phyloP scores from a whole-genome alignment of 2,329 filamentous ascomycete species.

The Mycosphaerelloides madeirae region DNA sequence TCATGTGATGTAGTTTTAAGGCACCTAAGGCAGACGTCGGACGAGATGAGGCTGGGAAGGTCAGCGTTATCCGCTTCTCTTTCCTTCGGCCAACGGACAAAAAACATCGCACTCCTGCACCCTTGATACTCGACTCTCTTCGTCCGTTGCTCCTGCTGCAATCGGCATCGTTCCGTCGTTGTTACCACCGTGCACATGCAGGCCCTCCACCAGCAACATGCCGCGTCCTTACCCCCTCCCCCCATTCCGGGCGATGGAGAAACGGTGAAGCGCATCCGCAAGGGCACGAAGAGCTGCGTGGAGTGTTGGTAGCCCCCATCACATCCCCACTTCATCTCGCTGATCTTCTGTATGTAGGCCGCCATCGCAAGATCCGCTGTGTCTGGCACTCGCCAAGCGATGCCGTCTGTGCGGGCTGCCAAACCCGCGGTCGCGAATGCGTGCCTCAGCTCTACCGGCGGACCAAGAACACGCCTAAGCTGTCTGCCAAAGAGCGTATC shows the following conservation, averaged over 20 bases:
- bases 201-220: no score
- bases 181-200: no score
- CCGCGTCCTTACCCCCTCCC: no score
- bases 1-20: no score
- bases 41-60: no score
- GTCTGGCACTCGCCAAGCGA: conserved; percentile 22
- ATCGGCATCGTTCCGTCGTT: no score
- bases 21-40: no score
- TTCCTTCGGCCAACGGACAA: no score
- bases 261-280: conserved; percentile 21
- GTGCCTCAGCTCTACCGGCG: conserved; percentile 16
- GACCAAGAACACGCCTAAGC: conserved; percentile 1
- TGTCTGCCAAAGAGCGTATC: conserved; percentile 22
- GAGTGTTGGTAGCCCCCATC: background rate
- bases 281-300: conserved; percentile 11
- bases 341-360: conserved; percentile 13
- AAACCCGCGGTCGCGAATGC: conserved; percentile 16
- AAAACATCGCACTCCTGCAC: no score
- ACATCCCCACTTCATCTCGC: background rate
- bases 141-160: no score
- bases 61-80: no score
- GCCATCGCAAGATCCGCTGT: conserved; percentile 31
- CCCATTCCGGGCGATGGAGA: background rate
- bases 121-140: no score
- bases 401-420: conserved; percentile 20